phyloP scores from a whole-genome alignment of 75 land plant species.

The Ceratopteris richardii region DNA sequence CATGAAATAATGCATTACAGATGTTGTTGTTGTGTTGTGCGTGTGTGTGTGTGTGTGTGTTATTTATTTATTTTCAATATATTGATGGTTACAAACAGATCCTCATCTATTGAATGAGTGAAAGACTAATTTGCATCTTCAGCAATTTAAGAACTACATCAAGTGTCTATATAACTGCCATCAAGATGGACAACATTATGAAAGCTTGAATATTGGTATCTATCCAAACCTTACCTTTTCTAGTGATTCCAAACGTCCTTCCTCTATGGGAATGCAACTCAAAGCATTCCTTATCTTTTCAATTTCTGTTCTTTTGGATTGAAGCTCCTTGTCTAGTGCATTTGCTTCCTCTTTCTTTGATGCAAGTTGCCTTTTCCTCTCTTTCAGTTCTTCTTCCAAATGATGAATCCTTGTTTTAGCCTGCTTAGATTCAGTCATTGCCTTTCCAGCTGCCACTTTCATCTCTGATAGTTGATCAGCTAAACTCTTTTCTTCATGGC shows the following conservation, averaged over 20 bases:
- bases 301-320: slow-evolving; percentile 50
- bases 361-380: slow-evolving; percentile 51
- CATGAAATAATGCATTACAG: too few species aligned
- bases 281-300: slow-evolving; percentile 52
- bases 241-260: slow-evolving; percentile 70
- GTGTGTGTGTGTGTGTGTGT: too few species aligned
- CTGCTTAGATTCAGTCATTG: slow-evolving; percentile 76
- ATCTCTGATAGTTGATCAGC: slow-evolving; percentile 95
- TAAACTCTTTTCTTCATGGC: slow-evolving; percentile 81
- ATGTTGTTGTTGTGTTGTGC: too few species aligned
- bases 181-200: too few species aligned
- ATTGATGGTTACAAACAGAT: too few species aligned
- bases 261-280: slow-evolving; percentile 54
- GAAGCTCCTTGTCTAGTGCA: slow-evolving; percentile 69
- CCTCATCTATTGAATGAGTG: too few species aligned
- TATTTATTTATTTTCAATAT: too few species aligned
- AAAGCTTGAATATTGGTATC: too few species aligned
- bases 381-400: slow-evolving; percentile 76
- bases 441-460: slow-evolving; percentile 80
- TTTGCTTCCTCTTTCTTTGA: slow-evolving; percentile 74
- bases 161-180: too few species aligned
- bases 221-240: slow-evolving; percentile 92
- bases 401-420: slow-evolving; percentile 71
- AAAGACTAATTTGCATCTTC: too few species aligned
- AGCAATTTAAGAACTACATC: too few species aligned